These are phyloP conservation scores for Phytophthora niederhauseri DNA, from an alignment of 352 stramenopile genomes.

Conservation along the genomic window DNA sequence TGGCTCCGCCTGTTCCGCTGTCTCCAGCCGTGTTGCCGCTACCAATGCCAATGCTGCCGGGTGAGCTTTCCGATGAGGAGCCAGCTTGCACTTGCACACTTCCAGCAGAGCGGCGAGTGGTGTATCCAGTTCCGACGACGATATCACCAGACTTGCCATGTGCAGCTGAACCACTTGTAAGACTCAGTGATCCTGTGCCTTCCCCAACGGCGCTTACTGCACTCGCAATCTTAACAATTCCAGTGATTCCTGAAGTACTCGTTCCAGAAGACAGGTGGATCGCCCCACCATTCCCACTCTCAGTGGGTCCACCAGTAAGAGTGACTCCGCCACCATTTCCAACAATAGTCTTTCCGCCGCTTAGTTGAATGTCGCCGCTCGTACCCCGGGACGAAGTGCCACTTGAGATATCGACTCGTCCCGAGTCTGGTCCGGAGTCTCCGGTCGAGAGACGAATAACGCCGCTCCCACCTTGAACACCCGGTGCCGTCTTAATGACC, in stretches of 20 bases:
- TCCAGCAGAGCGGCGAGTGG: conserved; percentile 23
- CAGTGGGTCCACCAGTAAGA: conserved; percentile 53
- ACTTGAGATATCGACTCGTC: conserved; percentile 53
- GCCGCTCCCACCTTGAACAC: conserved; percentile 32
- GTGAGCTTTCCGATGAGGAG: conserved; percentile 31
- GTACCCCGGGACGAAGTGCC: conserved; percentile 49
- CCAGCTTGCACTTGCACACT: conserved; percentile 40
- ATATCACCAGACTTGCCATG: conserved; percentile 35
- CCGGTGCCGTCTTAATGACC: conserved; percentile 34
- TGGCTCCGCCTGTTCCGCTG: conserved; percentile 35
- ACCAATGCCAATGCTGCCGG: conserved; percentile 41
- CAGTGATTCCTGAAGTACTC: conserved; percentile 40
- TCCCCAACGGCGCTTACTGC: conserved; percentile 19
- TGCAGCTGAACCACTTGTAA: conserved; percentile 38
- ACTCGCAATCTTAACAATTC: conserved; percentile 33
- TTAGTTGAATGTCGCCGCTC: conserved; percentile 58
- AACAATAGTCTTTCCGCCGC: conserved; percentile 44
- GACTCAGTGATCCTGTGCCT: conserved; percentile 34
- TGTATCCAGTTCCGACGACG: conserved; percentile 35
- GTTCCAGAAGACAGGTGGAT: conserved; percentile 43
- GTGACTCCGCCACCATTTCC: conserved; percentile 51
- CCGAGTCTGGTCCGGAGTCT: conserved; percentile 34
- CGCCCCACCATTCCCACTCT: conserved; percentile 41
- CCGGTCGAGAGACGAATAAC: conserved; percentile 46
- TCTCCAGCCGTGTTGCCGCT: conserved; percentile 42